A percentile compares a stretch with the other conserved stretches of the same genome.
phyloP scores from a whole-genome alignment of 371 early-diverging fungal species.

The Mortierella sp. region DNA sequence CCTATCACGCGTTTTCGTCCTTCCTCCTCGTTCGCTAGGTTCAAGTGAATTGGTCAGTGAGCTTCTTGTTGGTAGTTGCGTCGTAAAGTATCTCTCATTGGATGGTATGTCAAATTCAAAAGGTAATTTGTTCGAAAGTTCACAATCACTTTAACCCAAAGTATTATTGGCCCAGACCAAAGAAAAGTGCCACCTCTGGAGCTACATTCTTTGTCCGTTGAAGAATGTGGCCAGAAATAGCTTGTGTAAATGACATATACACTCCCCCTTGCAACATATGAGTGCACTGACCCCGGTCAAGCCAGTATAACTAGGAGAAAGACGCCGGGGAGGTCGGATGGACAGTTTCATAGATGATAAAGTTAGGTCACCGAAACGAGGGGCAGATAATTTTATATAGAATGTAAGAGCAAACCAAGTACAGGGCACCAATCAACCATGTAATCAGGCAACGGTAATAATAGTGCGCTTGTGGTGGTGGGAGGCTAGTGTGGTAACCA shows the following conservation, averaged over 20 bases:
- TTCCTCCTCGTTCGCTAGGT: background rate
- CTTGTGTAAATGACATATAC: background rate
- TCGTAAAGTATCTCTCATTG: background rate
- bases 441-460: background rate
- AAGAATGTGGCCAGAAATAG: conserved; percentile 1
- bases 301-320: background rate
- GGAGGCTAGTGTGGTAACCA: background rate
- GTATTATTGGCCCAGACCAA: background rate
- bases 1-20: conserved; percentile 10
- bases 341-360: conserved; percentile 5
- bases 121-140: background rate
- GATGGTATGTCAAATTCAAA: background rate
- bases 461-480: too few relatives aligned
- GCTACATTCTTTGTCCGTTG: background rate
- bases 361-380: background rate
- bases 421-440: conserved; percentile 7
- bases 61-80: background rate
- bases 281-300: background rate
- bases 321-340: background rate
- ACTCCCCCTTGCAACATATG: background rate
- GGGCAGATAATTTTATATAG: background rate
- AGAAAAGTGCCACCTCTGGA: background rate
- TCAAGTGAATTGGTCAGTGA: background rate
- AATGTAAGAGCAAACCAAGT: background rate
- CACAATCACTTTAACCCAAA: background rate